Evolutionary conservation across 2,329 filamentous ascomycete species (phyloP), one percentile per base, ranked within the genome.

Genomic region (Podosphaera xanthii): DNA sequence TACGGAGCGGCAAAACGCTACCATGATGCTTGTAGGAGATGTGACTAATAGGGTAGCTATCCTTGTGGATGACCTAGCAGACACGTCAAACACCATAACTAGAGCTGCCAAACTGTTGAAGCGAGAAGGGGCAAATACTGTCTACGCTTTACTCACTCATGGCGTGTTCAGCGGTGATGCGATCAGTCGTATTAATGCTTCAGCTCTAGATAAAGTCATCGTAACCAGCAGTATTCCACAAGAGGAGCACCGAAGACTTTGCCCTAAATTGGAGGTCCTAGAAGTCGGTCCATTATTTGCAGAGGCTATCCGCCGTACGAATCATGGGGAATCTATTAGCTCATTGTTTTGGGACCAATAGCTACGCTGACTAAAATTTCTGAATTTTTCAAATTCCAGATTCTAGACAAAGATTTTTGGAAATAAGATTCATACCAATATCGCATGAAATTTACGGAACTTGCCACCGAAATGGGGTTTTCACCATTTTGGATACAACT

Each of bases 241-340:
- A 71, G 75, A 82, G 40, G 86, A 94, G 64, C 86, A 97, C 72
- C 76, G 81, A 68, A 77, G 75, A 63, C 71, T 82, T 57, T 95
- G 91, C 69, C 80, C 86, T 46, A 97, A 97, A 75, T 75, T 98
- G 58, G 89, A 95, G 70, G 86, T 96, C 57, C 74, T 98, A 62
- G 91, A 97, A 68, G 83, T 97, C 61, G 87, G 88, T 59, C 84
- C 87, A 65, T 83, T 96, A 60, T 96, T 97, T 70, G 90, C 87
- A 61, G 91, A 97, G 77, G 87, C 92, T 57, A 96, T 97, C 66
- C 86, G 92, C 63, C 82, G 92, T 63, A 91, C 97, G 61, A 92
- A 98, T 72, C 90, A 97, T 71, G 92, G 92, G 67, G 92, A 98
- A 75, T 95, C 88, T 68, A 95, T 98, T 73, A 95, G 89, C 70